Evolutionary conservation across 2,329 filamentous ascomycete genomes (phyloP).

Genomic region (Xylaria sp.): DNA sequence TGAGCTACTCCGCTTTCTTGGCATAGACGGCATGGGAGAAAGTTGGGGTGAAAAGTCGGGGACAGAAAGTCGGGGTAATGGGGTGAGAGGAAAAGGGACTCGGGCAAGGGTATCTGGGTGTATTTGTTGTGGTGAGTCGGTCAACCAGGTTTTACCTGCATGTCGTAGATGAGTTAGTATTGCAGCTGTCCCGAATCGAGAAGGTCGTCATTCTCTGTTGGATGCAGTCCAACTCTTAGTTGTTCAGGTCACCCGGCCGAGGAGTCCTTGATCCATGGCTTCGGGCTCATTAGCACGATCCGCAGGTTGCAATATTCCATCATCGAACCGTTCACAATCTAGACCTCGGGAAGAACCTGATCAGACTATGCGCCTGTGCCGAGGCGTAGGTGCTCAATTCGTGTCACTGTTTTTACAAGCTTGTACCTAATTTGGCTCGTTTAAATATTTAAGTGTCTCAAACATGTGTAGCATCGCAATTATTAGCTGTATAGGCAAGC

Average conservation of each 20-base stretch:
- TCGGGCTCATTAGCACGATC: constrained; percentile 16
- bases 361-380: background rate
- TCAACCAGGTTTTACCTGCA: constrained; percentile 2
- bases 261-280: constrained; percentile 30
- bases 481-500: background rate
- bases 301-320: background rate
- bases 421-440: background rate
- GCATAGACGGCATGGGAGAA: constrained; percentile 38
- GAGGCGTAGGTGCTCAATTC: background rate
- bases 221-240: constrained; percentile 7
- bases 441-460: background rate
- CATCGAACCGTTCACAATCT: constrained; percentile 24
- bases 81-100: background rate
- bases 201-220: constrained; percentile 28
- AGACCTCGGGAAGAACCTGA: background rate
- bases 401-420: background rate
- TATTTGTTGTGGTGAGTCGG: background rate
- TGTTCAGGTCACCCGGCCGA: constrained; percentile 14
- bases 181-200: constrained; percentile 22
- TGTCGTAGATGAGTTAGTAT: constrained; percentile 9
- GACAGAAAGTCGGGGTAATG: constrained; percentile 35
- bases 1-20: constrained; percentile 48
- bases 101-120: background rate
- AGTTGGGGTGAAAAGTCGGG: constrained; percentile 41
- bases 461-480: background rate